These are phyloP conservation scores for Aspergillus diversus DNA, from an alignment of 495 filamentous ascomycete genomes.

Conservation along the genomic window DNA sequence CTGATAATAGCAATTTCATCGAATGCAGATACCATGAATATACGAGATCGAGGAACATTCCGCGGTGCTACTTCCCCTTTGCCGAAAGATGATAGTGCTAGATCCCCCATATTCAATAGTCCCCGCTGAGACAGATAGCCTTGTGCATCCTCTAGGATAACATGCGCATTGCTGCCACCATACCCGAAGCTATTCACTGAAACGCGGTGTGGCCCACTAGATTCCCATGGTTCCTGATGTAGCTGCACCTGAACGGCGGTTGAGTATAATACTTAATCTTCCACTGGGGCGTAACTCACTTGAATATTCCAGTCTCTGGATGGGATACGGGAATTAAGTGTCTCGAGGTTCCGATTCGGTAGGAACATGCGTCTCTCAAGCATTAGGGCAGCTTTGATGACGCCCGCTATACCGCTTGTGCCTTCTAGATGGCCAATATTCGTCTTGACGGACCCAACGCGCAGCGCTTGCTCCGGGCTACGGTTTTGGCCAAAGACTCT, in stretches of 20 bases:
- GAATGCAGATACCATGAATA: constrained; percentile 34
- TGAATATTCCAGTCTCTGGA: constrained; percentile 35
- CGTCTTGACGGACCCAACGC: constrained; percentile 44
- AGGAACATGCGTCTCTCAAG: constrained; percentile 37
- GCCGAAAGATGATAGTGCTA: neutral
- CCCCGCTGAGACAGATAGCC: constrained; percentile 16
- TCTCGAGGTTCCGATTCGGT: constrained; percentile 37
- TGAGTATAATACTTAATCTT: neutral
- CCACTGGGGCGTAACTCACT: constrained; percentile 19
- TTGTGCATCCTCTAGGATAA: constrained; percentile 40
- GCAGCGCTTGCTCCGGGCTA: constrained; percentile 1
- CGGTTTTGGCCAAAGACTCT: constrained; percentile 16
- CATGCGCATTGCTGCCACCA: constrained; percentile 46
- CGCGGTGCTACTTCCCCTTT: neutral
- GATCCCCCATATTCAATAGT: neutral
- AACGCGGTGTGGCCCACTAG: constrained; percentile 30
- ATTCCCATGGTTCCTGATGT: constrained; percentile 26
- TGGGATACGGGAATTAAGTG: constrained; percentile 37
- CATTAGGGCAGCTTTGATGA: constrained; percentile 42
- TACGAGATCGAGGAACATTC: constrained; percentile 2
- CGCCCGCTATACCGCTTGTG: constrained; percentile 41
- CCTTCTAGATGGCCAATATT: constrained; percentile 53
- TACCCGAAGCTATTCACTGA: constrained; percentile 45
- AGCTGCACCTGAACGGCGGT: constrained; percentile 17
- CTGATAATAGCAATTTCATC: constrained; percentile 25